Conservation (phyloP, 495 filamentous ascomycete species). For the Xylaria acuta region DNA sequence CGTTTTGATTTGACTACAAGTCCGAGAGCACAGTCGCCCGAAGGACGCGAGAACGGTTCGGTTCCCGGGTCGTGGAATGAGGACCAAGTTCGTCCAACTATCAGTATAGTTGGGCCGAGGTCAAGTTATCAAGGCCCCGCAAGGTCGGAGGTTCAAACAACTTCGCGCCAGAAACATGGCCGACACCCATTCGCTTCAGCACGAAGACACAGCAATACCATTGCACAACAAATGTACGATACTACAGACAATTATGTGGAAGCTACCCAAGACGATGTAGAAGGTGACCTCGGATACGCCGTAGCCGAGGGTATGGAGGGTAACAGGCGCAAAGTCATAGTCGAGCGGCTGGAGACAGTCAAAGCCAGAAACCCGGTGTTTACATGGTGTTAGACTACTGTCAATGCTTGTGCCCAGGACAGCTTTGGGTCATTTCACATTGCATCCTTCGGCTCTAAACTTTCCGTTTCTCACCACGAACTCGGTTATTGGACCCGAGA, state of each 20-base stretch:
- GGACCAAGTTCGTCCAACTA: constrained; percentile 18
- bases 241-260: constrained; percentile 41
- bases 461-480: background rate
- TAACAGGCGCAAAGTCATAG: constrained; percentile 89
- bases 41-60: constrained; percentile 27
- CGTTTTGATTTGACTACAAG: constrained; percentile 77
- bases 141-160: constrained; percentile 22
- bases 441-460: background rate
- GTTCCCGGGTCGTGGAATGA: constrained; percentile 19
- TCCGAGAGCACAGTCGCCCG: constrained; percentile 44
- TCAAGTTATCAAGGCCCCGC: constrained; percentile 47
- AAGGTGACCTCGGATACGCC: constrained; percentile 93
- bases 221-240: constrained; percentile 53
- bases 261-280: constrained; percentile 75
- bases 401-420: background rate
- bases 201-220: constrained; percentile 45
- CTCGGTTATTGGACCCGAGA: background rate
- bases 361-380: constrained; percentile 96
- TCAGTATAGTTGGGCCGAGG: constrained; percentile 23
- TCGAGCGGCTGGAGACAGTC: constrained; percentile 92
- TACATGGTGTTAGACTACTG: constrained; percentile 80
- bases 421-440: background rate
- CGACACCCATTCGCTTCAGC: constrained; percentile 21
- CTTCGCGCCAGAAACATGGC: constrained; percentile 11
- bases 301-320: constrained; percentile 93